Percentiles rank a stretch among this genome's conserved stretches.
Evolutionary conservation across 768 basidiomycete species (phyloP).

Genomic region (Boletus pseudopeckii): DNA sequence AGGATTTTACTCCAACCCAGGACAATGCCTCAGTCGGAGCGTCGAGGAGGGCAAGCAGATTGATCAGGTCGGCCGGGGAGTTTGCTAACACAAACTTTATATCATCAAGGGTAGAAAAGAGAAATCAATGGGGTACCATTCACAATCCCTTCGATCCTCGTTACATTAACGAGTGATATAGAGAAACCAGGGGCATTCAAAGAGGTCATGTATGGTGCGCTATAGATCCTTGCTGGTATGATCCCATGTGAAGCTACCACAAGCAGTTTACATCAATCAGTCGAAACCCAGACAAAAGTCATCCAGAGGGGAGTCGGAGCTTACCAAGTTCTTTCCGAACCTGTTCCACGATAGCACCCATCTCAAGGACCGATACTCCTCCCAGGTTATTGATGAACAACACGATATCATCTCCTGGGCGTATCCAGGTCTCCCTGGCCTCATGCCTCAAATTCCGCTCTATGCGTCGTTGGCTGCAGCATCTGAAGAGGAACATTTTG

Average conservation of each 20-base stretch:
- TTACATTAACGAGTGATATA: slow-evolving; percentile 47
- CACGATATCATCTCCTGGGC: slow-evolving; percentile 32
- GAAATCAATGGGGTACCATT: slow-evolving; percentile 1
- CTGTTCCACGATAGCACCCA: slow-evolving; percentile 48
- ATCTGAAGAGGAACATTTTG: not conserved
- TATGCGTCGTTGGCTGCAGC: not conserved
- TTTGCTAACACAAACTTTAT: not conserved
- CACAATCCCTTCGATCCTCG: slow-evolving; percentile 21
- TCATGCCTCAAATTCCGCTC: slow-evolving; percentile 1
- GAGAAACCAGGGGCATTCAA: slow-evolving; percentile 61
- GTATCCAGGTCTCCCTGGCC: slow-evolving; percentile 12
- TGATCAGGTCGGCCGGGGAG: slow-evolving; percentile 16
- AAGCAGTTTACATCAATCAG: not conserved
- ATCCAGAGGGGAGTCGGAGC: slow-evolving; percentile 7
- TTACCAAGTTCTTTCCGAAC: slow-evolving; percentile 41
- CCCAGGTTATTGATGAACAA: slow-evolving; percentile 57
- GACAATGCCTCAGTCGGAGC: slow-evolving; percentile 41
- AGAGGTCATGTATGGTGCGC: slow-evolving; percentile 54
- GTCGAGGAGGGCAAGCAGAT: slow-evolving; percentile 38
- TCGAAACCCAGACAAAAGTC: not conserved
- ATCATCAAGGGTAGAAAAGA: not conserved
- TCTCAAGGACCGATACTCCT: slow-evolving; percentile 48
- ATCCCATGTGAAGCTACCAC: slow-evolving; percentile 30
- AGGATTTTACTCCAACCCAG: slow-evolving; percentile 38
- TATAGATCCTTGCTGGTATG: slow-evolving; percentile 41